Percentiles rank a stretch among this genome's conserved stretches.
Conservation (phyloP, 768 basidiomycete species). For the Leccinellum luteum region DNA sequence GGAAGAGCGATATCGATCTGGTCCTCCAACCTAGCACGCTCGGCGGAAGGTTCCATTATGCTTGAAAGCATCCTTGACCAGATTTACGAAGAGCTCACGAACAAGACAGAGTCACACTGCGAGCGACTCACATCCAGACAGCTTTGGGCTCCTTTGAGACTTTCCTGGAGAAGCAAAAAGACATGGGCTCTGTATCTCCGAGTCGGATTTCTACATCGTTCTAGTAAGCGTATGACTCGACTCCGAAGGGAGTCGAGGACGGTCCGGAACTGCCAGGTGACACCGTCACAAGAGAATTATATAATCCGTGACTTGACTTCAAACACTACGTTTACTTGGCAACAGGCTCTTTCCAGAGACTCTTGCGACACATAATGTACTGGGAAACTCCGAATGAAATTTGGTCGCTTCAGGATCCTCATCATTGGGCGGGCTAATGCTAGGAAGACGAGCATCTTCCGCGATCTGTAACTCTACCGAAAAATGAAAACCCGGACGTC, state of each 20-base stretch:
- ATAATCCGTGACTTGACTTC: no score
- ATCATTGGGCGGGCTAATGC: no score
- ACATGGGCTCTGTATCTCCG: neutral
- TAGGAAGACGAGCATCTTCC: neutral
- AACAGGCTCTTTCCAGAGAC: neutral
- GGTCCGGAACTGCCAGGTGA: no score
- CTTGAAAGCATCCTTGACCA: neutral
- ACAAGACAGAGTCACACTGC: neutral
- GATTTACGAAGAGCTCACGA: neutral
- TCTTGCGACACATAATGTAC: neutral
- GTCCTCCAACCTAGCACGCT: neutral
- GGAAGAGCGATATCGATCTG: neutral
- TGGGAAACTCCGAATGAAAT: no score
- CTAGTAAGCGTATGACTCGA: no score
- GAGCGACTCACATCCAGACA: neutral
- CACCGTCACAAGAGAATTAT: no score
- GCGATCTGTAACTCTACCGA: neutral
- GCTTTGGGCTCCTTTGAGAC: neutral
- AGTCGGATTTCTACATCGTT: neutral
- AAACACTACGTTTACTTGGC: no score
- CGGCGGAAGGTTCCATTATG: neutral
- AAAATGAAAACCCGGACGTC: neutral
- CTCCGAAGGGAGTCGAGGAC: no score
- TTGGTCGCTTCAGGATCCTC: no score
- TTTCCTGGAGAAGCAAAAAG: neutral